These are phyloP conservation scores for Aciculosporium take DNA, from an alignment of 2,329 filamentous ascomycete genomes.

Conservation along the genomic window DNA sequence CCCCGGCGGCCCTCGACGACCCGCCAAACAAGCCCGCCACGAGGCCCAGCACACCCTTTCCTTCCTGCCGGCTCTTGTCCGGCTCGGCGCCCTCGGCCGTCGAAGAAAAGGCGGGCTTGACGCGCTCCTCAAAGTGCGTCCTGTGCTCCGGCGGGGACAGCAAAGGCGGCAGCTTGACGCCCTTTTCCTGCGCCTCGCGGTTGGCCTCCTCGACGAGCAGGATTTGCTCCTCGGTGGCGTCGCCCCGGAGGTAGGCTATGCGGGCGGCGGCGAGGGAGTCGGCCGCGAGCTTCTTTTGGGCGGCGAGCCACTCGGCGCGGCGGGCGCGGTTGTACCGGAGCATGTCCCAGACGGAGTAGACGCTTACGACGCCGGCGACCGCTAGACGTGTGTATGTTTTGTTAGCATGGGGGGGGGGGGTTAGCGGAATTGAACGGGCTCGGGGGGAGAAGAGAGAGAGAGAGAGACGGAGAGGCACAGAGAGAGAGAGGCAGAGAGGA, in stretches of 20 bases:
- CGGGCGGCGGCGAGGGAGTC: constrained; percentile 43
- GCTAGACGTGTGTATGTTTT: constrained; percentile 18
- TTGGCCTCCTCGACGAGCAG: constrained; percentile 43
- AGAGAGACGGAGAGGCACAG: background rate
- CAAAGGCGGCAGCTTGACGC: constrained; percentile 35
- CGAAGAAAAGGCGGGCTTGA: constrained; percentile 18
- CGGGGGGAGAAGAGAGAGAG: background rate
- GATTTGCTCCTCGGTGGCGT: constrained; percentile 41
- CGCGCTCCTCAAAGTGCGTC: constrained; percentile 21
- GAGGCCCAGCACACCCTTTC: constrained; percentile 23
- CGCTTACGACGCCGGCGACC: constrained; percentile 39
- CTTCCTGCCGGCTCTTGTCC: constrained; percentile 11
- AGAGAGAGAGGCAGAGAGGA: background rate
- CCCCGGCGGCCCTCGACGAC: constrained; percentile 4
- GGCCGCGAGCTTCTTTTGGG: constrained; percentile 37
- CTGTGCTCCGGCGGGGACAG: constrained; percentile 30
- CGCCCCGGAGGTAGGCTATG: constrained; percentile 44
- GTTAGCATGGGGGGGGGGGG: background rate
- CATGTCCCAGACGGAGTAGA: constrained; percentile 49
- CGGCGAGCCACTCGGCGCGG: constrained; percentile 42
- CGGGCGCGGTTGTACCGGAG: constrained; percentile 45
- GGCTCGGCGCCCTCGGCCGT: constrained; percentile 7
- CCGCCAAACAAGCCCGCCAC: constrained; percentile 18
- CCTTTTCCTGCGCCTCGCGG: constrained; percentile 29
- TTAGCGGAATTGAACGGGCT: too few species aligned